A percentile compares a stretch with the other conserved stretches of the same genome.
Conservation (phyloP, 2,329 filamentous ascomycete species). For the Cladorrhinum sp. region DNA sequence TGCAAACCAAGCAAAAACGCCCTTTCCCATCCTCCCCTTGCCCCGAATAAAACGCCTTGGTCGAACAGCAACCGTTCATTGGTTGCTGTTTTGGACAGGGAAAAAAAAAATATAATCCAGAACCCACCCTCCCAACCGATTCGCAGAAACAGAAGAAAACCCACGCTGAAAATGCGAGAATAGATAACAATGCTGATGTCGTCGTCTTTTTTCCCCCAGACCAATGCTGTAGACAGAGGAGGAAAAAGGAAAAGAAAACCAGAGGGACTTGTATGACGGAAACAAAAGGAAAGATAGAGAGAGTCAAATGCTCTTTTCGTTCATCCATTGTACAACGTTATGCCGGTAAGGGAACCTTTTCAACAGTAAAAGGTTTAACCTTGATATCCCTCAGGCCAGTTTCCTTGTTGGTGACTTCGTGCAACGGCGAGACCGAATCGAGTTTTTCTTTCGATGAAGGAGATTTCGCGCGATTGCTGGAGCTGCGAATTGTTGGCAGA, state of each 20-base stretch:
- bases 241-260: constrained; percentile 1
- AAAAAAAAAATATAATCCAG: background rate
- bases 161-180: background rate
- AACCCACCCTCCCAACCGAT: background rate
- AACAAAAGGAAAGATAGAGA: background rate
- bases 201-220: background rate
- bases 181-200: background rate
- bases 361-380: background rate
- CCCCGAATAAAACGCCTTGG: background rate
- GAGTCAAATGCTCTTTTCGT: background rate
- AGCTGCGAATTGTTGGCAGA: constrained; percentile 47
- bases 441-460: background rate
- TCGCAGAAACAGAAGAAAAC: background rate
- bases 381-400: background rate
- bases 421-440: constrained; percentile 1
- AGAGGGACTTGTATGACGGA: background rate
- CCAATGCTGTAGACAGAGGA: background rate
- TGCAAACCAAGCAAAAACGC: background rate
- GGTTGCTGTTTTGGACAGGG: background rate
- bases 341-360: background rate
- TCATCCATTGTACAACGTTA: background rate
- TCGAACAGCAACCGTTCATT: background rate
- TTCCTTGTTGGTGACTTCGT: constrained; percentile 13
- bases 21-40: background rate
- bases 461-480: constrained; percentile 28